Evolutionary conservation across 1,284 basidiomycete species (phyloP).

Genomic region (Tetrapyrgos nigripes): DNA sequence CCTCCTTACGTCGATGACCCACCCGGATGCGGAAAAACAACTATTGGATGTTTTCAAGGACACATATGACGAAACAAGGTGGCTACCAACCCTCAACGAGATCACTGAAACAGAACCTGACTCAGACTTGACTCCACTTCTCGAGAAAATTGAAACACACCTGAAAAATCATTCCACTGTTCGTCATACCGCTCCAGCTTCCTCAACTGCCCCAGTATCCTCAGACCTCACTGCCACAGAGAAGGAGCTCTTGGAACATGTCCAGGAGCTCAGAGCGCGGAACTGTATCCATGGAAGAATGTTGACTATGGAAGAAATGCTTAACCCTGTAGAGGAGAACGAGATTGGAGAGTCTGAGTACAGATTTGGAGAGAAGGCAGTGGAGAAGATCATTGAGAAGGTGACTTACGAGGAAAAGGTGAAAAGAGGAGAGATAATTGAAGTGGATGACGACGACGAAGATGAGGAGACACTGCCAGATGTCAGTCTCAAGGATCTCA

Average conservation of each 20-base stretch:
- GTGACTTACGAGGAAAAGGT: neutral
- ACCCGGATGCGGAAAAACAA: neutral
- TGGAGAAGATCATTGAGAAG: constrained; percentile 23
- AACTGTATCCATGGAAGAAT: constrained; percentile 18
- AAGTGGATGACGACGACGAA: constrained; percentile 1
- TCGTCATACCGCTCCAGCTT: neutral
- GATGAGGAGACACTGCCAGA: neutral
- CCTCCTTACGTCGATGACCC: neutral
- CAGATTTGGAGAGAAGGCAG: constrained; percentile 20
- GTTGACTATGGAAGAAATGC: constrained; percentile 25
- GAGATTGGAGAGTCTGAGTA: constrained; percentile 22
- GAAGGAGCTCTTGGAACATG: constrained; percentile 2
- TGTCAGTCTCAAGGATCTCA: neutral
- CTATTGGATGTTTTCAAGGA: neutral
- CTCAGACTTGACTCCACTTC: neutral
- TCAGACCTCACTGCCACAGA: constrained; percentile 6
- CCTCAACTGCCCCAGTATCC: neutral
- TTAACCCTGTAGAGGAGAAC: constrained; percentile 26
- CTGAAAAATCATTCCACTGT: neutral
- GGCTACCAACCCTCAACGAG: neutral
- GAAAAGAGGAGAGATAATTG: constrained; percentile 2
- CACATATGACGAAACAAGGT: neutral
- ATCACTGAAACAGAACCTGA: constrained; percentile 2
- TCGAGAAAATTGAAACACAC: neutral
- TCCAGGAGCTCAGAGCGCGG: constrained; percentile 8